A percentile compares a stretch with the other conserved stretches of the same genome.
Evolutionary conservation across 345 rosid species (phyloP).

Genomic region (Combretum micranthum): DNA sequence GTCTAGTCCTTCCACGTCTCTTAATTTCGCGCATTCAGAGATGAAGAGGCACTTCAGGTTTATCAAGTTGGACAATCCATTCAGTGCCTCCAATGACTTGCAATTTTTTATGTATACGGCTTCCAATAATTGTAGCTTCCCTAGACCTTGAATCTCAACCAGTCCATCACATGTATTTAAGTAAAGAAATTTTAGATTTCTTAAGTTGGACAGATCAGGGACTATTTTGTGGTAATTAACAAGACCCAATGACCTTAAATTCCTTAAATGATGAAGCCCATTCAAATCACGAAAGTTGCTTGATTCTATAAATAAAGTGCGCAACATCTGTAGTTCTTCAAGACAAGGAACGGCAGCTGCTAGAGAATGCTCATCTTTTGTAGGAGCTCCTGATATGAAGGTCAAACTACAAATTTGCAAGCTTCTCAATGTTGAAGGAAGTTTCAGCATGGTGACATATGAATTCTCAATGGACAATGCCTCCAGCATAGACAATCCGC

Average conservation of each 20-base stretch:
- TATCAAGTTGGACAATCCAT: not conserved
- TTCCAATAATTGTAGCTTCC: not conserved
- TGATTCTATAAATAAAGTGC: not conserved
- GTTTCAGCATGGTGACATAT: too few relatives aligned
- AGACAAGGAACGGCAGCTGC: too few relatives aligned
- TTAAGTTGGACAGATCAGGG: not conserved
- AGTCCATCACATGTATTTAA: not conserved
- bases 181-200: constrained; percentile 1
- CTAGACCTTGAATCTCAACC: constrained; percentile 8
- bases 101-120: not conserved
- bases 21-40: too few relatives aligned
- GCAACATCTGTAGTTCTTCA: too few relatives aligned
- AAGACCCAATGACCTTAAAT: not conserved
- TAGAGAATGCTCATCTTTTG: too few relatives aligned
- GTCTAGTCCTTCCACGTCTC: too few relatives aligned
- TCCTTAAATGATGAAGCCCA: not conserved
- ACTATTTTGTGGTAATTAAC: not conserved
- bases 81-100: not conserved
- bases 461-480: not conserved
- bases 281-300: not conserved
- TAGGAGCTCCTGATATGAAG: too few relatives aligned
- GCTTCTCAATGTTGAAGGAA: too few relatives aligned
- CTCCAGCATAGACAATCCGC: not conserved
- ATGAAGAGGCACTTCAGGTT: too few relatives aligned
- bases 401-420: too few relatives aligned